These are phyloP conservation scores for Omphalotus guepiniiformis DNA, from an alignment of 768 basidiomycete genomes.

Conservation along the genomic window DNA sequence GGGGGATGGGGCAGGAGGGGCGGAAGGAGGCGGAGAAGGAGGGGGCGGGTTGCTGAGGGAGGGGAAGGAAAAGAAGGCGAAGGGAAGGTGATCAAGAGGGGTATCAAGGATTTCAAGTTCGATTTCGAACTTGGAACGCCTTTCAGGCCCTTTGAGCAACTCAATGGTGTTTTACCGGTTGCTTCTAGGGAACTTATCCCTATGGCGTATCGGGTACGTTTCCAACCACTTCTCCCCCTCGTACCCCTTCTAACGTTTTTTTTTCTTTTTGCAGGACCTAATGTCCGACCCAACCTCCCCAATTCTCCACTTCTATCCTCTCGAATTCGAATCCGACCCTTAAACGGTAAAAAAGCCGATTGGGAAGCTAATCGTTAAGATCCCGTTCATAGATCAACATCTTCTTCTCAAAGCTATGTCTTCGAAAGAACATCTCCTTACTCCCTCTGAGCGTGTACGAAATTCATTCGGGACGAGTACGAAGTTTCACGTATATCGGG, in stretches of 20 bases:
- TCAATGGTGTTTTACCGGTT: slow-evolving; percentile 95
- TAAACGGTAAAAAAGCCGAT: slow-evolving; percentile 97
- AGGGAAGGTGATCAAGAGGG: slow-evolving; percentile 17
- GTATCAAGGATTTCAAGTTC: slow-evolving; percentile 78
- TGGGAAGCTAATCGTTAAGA: slow-evolving; percentile 99
- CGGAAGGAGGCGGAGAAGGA: too few species aligned
- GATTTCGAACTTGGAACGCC: slow-evolving; percentile 83
- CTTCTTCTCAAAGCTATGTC: slow-evolving; percentile 81
- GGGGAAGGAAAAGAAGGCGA: too few species aligned
- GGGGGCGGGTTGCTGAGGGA: too few species aligned
- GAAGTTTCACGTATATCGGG: slow-evolving; percentile 63
- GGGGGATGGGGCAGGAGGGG: too few species aligned
- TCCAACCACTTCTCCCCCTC: not conserved
- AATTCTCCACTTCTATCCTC: slow-evolving; percentile 92
- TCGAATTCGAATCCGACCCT: slow-evolving; percentile 86
- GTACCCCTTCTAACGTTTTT: not conserved
- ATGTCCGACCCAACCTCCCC: slow-evolving; percentile 84
- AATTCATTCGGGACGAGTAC: slow-evolving; percentile 81
- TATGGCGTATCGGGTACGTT: slow-evolving; percentile 69
- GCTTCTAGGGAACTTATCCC: slow-evolving; percentile 91
- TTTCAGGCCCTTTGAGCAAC: slow-evolving; percentile 90
- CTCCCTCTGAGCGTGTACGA: slow-evolving; percentile 66
- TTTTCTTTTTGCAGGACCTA: slow-evolving; percentile 56
- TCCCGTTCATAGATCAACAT: slow-evolving; percentile 90
- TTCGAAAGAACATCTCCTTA: slow-evolving; percentile 72